phyloP scores from a whole-genome alignment of 768 basidiomycete species.

The Dioszegia crocea region DNA sequence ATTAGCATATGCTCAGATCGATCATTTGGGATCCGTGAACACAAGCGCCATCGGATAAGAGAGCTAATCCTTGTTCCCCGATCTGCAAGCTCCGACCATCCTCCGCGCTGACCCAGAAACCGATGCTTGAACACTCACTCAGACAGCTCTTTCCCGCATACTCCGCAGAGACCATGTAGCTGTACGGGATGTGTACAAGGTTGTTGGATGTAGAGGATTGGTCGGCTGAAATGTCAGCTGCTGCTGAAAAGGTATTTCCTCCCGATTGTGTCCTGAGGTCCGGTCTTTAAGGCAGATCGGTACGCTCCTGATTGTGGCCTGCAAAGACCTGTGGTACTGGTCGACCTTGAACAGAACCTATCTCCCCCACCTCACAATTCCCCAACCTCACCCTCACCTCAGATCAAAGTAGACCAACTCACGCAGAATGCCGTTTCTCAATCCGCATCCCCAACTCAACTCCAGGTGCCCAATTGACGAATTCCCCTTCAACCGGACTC shows the following conservation, averaged over 20 bases:
- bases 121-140: conserved; percentile 30
- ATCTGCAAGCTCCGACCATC: background rate
- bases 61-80: no score
- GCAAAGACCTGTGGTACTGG: no score
- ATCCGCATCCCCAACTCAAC: conserved; percentile 24
- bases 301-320: no score
- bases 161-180: conserved; percentile 80
- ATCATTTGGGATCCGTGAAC: no score
- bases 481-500: conserved; percentile 71
- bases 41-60: no score
- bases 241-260: background rate
- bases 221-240: conserved; percentile 23
- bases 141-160: conserved; percentile 92
- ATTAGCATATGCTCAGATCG: background rate
- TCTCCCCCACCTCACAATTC: background rate
- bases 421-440: conserved; percentile 28
- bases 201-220: conserved; percentile 63
- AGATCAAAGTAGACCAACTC: background rate
- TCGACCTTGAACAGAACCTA: background rate
- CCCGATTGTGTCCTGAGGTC: no score
- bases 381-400: background rate
- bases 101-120: no score
- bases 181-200: conserved; percentile 97
- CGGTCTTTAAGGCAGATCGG: no score
- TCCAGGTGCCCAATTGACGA: conserved; percentile 60